Base-by-base conservation (phyloP, 306 rosid species). In the Citrullus mucosospermus region DNA sequence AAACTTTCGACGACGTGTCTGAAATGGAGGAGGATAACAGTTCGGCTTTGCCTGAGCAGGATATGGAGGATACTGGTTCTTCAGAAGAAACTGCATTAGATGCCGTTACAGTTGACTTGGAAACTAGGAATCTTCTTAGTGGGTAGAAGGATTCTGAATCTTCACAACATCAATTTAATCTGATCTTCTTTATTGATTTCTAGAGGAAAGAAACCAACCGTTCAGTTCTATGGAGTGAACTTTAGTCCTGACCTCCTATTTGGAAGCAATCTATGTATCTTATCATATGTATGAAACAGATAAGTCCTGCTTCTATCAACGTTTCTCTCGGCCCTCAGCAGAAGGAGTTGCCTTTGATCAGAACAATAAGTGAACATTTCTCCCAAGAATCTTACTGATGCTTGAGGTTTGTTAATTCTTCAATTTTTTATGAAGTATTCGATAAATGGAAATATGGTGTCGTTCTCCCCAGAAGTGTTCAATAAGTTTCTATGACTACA, bases 1-100 rank as follows among this genome's bases (percentile, higher is more conserved):
- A 84, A 81, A 77, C 82, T 36, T 83, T 68, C 54, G 86, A 85
- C 54, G 95, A 91, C 71, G n/a, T 56, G 79, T 86, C 88, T 7
- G 97, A 93, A 70, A 81, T 36, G 82, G 98, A 89, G 82, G 98
- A 89, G 71, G 89, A 82, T 11, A 77, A 83, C 28, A 67, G 78
- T 58, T 82, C 81, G 66, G 68, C 73, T 62, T 82, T 84, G 70
- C 68, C 76, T 78, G 91, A 88, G 77, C 71, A 71, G 75, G 93
- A 77, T 61, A 71, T 87, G 72, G 75, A 75, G 75, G 92, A 77
- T 69, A 71, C 82, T 22, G 81, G 81, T 84, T 39, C 57, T n/a
- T 50, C 84, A 77, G 91, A 82, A 78, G 81, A 81, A 28, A 39
- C 43, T 69, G 84, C 30, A 13, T 75, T 54, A 55, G 78, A 51